Conservation (phyloP, 306 rosid species). For the Lagenaria siceraria region DNA sequence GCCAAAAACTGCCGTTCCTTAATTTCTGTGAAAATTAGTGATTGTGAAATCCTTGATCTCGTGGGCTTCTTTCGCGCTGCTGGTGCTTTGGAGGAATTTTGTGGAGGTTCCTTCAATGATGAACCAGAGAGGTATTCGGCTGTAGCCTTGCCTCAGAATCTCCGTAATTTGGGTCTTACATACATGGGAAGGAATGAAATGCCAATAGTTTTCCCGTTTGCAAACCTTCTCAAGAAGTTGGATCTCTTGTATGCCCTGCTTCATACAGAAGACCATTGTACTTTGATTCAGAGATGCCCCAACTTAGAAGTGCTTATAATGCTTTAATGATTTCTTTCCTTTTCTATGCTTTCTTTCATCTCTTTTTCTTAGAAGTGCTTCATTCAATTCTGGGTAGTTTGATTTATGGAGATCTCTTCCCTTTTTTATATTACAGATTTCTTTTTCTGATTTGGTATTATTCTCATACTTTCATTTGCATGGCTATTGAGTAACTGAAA, state of each 20-base stretch:
- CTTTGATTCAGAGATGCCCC: slow-evolving; percentile 71
- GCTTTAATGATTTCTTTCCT: background rate
- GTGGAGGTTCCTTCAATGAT: slow-evolving; percentile 69
- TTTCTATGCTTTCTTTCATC: background rate
- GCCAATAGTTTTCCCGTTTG: slow-evolving; percentile 65
- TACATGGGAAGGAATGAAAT: slow-evolving; percentile 69
- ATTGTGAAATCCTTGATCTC: slow-evolving; percentile 58
- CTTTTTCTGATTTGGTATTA: background rate
- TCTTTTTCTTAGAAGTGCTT: background rate
- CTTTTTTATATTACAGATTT: too few species aligned
- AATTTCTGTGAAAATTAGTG: slow-evolving; percentile 60
- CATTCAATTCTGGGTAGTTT: background rate
- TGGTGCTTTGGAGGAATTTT: slow-evolving; percentile 58
- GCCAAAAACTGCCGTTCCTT: slow-evolving; percentile 71
- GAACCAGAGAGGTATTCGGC: slow-evolving; percentile 36
- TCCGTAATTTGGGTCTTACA: slow-evolving; percentile 62
- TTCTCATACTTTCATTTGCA: background rate
- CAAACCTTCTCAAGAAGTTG: slow-evolving; percentile 48
- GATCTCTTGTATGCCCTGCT: slow-evolving; percentile 85
- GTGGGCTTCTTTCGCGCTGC: slow-evolving; percentile 61
- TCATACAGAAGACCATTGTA: slow-evolving; percentile 84
- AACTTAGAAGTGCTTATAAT: slow-evolving; percentile 61
- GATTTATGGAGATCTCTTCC: too few species aligned
- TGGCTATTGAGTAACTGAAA: slow-evolving; percentile 30
- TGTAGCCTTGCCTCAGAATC: slow-evolving; percentile 45